phyloP scores from a whole-genome alignment of 2,329 filamentous ascomycete species.

The Fusarium sp. region DNA sequence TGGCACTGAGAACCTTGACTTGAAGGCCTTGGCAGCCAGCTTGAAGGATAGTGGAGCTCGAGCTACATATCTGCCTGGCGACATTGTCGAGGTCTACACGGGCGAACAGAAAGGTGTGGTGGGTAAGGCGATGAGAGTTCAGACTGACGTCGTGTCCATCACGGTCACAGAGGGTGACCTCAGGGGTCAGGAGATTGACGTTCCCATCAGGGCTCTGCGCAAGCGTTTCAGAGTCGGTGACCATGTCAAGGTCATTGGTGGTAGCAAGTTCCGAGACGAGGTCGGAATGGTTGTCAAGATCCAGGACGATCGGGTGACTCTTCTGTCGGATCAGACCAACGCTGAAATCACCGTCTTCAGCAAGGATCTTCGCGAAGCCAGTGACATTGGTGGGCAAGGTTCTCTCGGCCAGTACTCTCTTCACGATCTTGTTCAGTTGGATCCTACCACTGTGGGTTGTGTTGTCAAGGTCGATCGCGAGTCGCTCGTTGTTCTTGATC shows the following conservation, averaged over 20 bases:
- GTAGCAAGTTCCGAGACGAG: constrained; percentile 93
- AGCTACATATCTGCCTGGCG: constrained; percentile 89
- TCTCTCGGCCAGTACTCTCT: constrained; percentile 90
- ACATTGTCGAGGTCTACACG: constrained; percentile 95
- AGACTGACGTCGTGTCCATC: constrained; percentile 92
- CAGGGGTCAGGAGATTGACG: constrained; percentile 86
- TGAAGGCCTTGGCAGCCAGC: constrained; percentile 90
- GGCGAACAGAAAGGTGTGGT: constrained; percentile 94
- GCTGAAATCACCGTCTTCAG: constrained; percentile 97
- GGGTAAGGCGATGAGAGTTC: constrained; percentile 86
- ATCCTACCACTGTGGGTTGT: constrained; percentile 91
- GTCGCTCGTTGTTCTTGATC: constrained; percentile 88
- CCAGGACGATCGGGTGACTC: constrained; percentile 89
- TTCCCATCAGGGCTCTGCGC: constrained; percentile 89
- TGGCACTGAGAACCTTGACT: constrained; percentile 91
- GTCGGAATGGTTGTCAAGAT: constrained; percentile 98
- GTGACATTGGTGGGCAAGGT: constrained; percentile 88
- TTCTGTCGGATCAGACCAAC: constrained; percentile 93
- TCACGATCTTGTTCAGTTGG: constrained; percentile 93
- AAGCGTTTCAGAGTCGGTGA: constrained; percentile 95
- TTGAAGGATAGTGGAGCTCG: constrained; percentile 86
- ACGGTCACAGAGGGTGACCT: constrained; percentile 86
- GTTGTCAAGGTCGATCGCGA: constrained; percentile 96
- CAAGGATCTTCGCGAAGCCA: constrained; percentile 93
- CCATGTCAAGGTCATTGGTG: constrained; percentile 98